Evolutionary conservation across 2,329 filamentous ascomycete genomes (phyloP).

Genomic region (Myriosclerotinia duriaeana): DNA sequence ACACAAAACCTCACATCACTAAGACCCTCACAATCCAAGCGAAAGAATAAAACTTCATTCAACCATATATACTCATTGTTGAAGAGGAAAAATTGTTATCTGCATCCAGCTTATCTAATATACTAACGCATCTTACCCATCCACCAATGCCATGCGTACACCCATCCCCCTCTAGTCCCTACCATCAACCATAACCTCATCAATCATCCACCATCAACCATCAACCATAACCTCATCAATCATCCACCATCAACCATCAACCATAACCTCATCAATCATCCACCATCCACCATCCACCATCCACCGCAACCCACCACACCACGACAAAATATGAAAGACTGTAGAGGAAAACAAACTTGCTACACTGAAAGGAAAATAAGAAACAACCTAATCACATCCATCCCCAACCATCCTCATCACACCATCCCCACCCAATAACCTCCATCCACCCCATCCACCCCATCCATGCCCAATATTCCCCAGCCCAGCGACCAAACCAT

Average conservation of each 20-base stretch:
- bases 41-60: neutral
- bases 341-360: constrained; percentile 17
- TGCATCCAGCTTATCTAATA: neutral
- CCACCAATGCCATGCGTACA: neutral
- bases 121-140: neutral
- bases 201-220: neutral
- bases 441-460: constrained; percentile 14
- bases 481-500: constrained; percentile 12
- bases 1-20: no score
- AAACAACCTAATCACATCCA: constrained; percentile 15
- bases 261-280: neutral
- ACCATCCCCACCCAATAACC: constrained; percentile 9
- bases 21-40: neutral
- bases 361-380: constrained; percentile 23
- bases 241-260: no score
- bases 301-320: neutral
- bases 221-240: neutral
- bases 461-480: constrained; percentile 18
- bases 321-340: constrained; percentile 2
- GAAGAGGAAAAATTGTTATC: neutral
- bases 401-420: constrained; percentile 5
- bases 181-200: neutral
- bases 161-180: neutral
- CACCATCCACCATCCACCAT: no score
- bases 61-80: neutral